phyloP scores from a whole-genome alignment of 331 rosid genomes.

The Cydonia oblonga region DNA sequence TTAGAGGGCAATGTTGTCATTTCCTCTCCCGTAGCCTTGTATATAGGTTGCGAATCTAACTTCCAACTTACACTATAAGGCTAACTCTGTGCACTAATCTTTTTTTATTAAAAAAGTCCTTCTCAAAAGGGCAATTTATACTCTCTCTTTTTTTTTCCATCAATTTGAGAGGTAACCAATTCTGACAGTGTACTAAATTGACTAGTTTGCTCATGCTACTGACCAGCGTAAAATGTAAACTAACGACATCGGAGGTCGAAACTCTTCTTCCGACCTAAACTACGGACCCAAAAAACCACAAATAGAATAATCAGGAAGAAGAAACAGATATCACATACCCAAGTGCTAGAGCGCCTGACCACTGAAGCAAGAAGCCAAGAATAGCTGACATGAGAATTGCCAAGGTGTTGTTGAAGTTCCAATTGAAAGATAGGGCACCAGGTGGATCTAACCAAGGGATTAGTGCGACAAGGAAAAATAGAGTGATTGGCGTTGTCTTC shows the following conservation, averaged over 20 bases:
- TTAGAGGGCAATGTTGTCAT: too few species aligned
- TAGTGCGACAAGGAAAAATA: conserved; percentile 58
- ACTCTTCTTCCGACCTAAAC: neutral
- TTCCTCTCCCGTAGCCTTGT: too few species aligned
- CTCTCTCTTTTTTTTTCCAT: neutral
- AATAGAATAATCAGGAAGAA: neutral
- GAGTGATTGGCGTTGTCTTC: conserved; percentile 89
- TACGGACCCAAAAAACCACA: neutral
- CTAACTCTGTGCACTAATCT: too few species aligned
- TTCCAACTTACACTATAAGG: too few species aligned
- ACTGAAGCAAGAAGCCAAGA: conserved; percentile 91
- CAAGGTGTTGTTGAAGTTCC: conserved; percentile 52
- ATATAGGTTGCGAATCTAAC: too few species aligned
- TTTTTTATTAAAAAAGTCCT: neutral
- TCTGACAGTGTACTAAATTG: neutral
- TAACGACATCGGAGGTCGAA: neutral
- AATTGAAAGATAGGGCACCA: conserved; percentile 62
- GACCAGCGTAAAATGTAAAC: neutral
- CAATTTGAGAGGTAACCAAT: neutral
- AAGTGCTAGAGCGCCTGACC: conserved; percentile 96
- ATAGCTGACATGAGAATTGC: conserved; percentile 68
- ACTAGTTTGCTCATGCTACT: neutral
- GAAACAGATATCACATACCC: conserved; percentile 48
- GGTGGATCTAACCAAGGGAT: conserved; percentile 92
- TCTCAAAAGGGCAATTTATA: neutral